Percentiles rank a stretch among this genome's conserved stretches.
Evolutionary conservation across 495 filamentous ascomycete genomes (phyloP).

Genomic region (Clavariopsis aquatica): DNA sequence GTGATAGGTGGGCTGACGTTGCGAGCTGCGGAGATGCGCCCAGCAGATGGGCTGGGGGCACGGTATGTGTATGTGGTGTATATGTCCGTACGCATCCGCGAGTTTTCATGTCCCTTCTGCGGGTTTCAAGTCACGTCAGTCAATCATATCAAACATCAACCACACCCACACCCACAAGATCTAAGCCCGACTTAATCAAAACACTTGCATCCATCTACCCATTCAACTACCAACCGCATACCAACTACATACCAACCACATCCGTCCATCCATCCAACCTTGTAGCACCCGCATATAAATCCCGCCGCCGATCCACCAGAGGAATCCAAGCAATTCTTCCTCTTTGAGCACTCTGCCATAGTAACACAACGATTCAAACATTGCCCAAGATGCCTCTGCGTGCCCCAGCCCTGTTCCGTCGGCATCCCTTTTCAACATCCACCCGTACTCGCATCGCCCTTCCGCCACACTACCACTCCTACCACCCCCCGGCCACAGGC

Average conservation of each 20-base stretch:
- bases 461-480: conserved; percentile 9
- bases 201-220: conserved; percentile 1
- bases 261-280: not conserved
- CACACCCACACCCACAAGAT: not conserved
- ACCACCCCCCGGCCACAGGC: not conserved
- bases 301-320: not conserved
- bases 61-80: not conserved
- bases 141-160: conserved; percentile 2
- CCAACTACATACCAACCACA: not conserved
- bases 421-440: conserved; percentile 14
- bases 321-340: not conserved
- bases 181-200: conserved; percentile 4
- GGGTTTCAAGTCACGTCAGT: not conserved
- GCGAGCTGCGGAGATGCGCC: not conserved
- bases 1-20: conserved; percentile 20
- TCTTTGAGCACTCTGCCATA: not conserved
- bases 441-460: conserved; percentile 1
- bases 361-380: not conserved
- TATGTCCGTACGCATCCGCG: not conserved
- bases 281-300: not conserved
- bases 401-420: not conserved
- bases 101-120: not conserved
- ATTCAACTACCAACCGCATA: not conserved
- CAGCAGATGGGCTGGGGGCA: not conserved
- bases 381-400: conserved; percentile 10